phyloP scores from a whole-genome alignment of 345 rosid species.

The Salix exigua region DNA sequence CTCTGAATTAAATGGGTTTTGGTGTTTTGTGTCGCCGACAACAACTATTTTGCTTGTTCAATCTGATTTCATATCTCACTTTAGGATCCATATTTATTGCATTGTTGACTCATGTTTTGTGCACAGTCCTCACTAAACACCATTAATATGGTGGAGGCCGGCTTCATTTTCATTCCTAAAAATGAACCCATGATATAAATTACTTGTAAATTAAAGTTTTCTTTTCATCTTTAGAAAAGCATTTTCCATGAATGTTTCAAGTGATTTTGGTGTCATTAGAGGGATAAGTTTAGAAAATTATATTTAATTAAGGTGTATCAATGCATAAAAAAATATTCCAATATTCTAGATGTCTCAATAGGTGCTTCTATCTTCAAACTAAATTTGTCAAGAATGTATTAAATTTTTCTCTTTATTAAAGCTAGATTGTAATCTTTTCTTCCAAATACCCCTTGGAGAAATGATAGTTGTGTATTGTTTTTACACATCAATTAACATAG shows the following conservation, averaged over 20 bases:
- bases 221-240: neutral
- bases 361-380: neutral
- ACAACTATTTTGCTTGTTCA: neutral
- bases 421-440: neutral
- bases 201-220: neutral
- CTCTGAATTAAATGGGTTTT: conserved; percentile 5
- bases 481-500: neutral
- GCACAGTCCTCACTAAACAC: neutral
- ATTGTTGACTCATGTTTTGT: conserved; percentile 8
- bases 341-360: neutral
- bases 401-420: neutral
- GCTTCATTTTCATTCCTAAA: neutral
- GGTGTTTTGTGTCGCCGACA: conserved; percentile 1
- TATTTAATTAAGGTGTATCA: neutral
- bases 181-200: neutral
- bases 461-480: neutral
- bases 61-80: neutral
- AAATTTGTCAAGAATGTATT: neutral
- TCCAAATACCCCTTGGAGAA: neutral
- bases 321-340: neutral
- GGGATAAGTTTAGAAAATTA: too few species aligned
- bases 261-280: neutral
- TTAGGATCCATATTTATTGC: neutral
- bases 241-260: neutral
- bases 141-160: neutral